These are phyloP conservation scores for Herpotrichia juniperi DNA, from an alignment of 2,329 filamentous ascomycete genomes.

Conservation along the genomic window DNA sequence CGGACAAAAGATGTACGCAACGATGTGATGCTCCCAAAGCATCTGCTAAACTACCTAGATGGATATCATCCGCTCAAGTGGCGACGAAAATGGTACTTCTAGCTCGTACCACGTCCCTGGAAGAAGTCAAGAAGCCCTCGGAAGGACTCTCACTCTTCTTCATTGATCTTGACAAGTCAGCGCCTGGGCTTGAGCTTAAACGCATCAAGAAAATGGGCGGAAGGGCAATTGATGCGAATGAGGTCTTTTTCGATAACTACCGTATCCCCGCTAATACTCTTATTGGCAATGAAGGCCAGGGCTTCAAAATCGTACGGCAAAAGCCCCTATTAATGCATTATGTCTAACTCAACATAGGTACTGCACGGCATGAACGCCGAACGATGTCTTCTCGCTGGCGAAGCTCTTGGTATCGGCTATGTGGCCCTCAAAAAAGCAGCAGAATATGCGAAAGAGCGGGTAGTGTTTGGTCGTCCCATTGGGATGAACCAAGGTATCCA, in stretches of 20 bases:
- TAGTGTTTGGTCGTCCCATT: constrained; percentile 63
- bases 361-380: constrained; percentile 59
- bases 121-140: constrained; percentile 71
- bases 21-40: not conserved
- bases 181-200: constrained; percentile 68
- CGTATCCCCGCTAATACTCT: constrained; percentile 66
- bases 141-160: constrained; percentile 82
- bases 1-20: constrained; percentile 72
- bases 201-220: constrained; percentile 87
- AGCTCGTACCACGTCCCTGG: constrained; percentile 73
- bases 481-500: constrained; percentile 66
- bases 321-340: not conserved
- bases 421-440: constrained; percentile 58
- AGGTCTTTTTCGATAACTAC: constrained; percentile 87
- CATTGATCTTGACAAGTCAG: constrained; percentile 71
- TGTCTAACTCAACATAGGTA: constrained; percentile 23
- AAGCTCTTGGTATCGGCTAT: constrained; percentile 81
- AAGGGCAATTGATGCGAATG: constrained; percentile 80
- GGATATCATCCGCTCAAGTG: constrained; percentile 86
- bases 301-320: constrained; percentile 70
- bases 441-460: constrained; percentile 55
- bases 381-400: constrained; percentile 65
- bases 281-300: constrained; percentile 74
- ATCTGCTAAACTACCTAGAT: constrained; percentile 45
- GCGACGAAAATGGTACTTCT: constrained; percentile 84